Conservation (phyloP, 352 stramenopile genomes). For the Pythium vanterpoolii region DNA sequence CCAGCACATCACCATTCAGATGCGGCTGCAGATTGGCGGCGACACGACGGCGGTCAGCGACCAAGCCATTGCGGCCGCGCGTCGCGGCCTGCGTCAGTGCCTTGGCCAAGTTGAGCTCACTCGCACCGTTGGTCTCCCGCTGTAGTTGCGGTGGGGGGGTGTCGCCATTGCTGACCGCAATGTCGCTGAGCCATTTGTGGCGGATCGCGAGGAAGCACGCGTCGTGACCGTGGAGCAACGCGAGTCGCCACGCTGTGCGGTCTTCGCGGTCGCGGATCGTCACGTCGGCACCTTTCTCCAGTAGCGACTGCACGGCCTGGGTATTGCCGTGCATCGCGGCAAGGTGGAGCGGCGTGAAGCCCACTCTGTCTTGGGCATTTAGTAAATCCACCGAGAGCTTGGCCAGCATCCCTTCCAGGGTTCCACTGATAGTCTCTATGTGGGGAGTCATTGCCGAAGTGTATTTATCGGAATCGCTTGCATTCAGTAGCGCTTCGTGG, state of each 20-base stretch:
- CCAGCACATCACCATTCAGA: slow-evolving; percentile 3
- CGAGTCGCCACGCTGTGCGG: slow-evolving; percentile 59
- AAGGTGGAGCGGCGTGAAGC: slow-evolving; percentile 56
- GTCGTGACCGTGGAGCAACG: slow-evolving; percentile 46
- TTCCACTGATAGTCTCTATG: slow-evolving; percentile 27
- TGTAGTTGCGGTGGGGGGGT: not conserved
- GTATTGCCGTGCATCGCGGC: slow-evolving; percentile 47
- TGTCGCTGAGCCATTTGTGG: slow-evolving; percentile 46
- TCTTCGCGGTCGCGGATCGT: slow-evolving; percentile 34
- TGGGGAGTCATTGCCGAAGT: slow-evolving; percentile 1
- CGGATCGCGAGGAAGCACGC: slow-evolving; percentile 63
- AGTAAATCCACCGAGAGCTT: slow-evolving; percentile 33
- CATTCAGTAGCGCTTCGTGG: slow-evolving; percentile 41
- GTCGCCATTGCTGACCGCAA: not conserved
- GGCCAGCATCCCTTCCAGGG: slow-evolving; percentile 32
- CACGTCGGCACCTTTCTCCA: slow-evolving; percentile 50
- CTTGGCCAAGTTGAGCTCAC: not conserved
- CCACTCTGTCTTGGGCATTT: slow-evolving; percentile 50
- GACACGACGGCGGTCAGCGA: not conserved
- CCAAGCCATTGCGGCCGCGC: not conserved
- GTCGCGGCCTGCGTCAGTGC: slow-evolving; percentile 5
- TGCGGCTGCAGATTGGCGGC: slow-evolving; percentile 12
- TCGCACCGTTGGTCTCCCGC: not conserved
- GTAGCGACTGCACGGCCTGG: slow-evolving; percentile 31
- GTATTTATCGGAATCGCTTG: slow-evolving; percentile 22